phyloP scores from a whole-genome alignment of 805 yeast species.

The Schwanniomyces polymorphus region DNA sequence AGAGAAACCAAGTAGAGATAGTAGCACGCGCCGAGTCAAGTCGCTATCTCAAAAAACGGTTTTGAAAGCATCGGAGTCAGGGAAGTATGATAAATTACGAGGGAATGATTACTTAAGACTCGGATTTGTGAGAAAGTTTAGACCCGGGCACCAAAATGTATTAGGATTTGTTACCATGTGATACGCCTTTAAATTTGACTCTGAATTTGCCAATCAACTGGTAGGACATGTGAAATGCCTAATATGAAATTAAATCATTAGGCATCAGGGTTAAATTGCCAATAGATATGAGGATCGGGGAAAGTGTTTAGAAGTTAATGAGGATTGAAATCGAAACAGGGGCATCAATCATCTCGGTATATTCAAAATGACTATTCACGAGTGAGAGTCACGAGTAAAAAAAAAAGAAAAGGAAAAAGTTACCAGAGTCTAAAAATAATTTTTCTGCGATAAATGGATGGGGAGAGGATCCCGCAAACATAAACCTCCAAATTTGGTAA shows the following conservation, averaged over 20 bases:
- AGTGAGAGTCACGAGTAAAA: slow-evolving; percentile 2
- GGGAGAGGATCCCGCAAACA: too few species aligned
- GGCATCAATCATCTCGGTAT: too few species aligned
- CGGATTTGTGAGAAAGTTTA: background rate
- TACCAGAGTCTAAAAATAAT: background rate
- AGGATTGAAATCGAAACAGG: too few species aligned
- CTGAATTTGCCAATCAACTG: background rate
- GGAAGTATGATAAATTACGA: background rate
- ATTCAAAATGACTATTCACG: too few species aligned
- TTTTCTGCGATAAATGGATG: background rate
- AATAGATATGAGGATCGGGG: too few species aligned
- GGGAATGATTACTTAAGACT: background rate
- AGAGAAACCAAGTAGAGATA: background rate
- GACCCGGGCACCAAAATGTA: background rate
- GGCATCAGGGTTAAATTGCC: too few species aligned
- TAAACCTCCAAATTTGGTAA: too few species aligned
- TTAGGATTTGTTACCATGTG: background rate
- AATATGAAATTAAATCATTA: background rate
- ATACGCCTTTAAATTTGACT: background rate
- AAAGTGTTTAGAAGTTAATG: too few species aligned
- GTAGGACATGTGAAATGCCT: background rate
- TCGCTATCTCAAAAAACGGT: background rate
- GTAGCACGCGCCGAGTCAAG: background rate
- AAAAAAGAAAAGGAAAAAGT: too few species aligned
- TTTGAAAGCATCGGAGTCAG: background rate